Evolutionary conservation across 2,329 filamentous ascomycete genomes (phyloP).

Genomic region (Hymenoscyphus scutula): DNA sequence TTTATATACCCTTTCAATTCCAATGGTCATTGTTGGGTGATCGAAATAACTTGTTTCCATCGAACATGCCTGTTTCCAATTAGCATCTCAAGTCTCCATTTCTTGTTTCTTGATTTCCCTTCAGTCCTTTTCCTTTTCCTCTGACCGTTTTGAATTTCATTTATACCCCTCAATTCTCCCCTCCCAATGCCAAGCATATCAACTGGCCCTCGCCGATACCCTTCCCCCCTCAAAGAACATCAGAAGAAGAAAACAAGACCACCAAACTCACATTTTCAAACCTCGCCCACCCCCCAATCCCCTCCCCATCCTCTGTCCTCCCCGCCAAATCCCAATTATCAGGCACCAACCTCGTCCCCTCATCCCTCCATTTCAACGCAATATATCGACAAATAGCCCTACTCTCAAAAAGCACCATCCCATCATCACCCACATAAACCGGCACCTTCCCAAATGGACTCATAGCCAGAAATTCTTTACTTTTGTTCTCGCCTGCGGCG

Average conservation of each 20-base stretch:
- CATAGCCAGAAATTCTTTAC: constrained; percentile 26
- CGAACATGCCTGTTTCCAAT: constrained; percentile 24
- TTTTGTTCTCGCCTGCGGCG: constrained; percentile 32
- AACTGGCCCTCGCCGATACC: too few species aligned
- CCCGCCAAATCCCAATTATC: constrained; percentile 22
- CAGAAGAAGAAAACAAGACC: background rate
- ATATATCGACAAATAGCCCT: constrained; percentile 36
- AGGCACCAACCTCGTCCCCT: constrained; percentile 31
- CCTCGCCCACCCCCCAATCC: background rate
- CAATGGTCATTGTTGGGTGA: constrained; percentile 16
- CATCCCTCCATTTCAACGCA: constrained; percentile 34
- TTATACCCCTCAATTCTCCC: background rate
- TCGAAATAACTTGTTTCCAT: constrained; percentile 32
- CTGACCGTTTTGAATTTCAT: background rate
- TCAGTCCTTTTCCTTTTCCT: background rate
- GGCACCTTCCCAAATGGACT: constrained; percentile 40
- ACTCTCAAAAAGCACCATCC: constrained; percentile 35
- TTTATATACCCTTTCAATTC: constrained; percentile 27
- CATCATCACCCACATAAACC: constrained; percentile 36
- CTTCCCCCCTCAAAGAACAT: background rate
- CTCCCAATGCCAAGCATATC: background rate
- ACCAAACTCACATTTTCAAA: background rate
- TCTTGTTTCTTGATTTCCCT: background rate
- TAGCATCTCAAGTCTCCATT: background rate
- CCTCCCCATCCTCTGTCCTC: background rate